A percentile compares a stretch with the other conserved stretches of the same genome.
These are phyloP conservation scores for Kluyveromyces nonfermentans DNA, from an alignment of 805 yeast genomes.

Conservation along the genomic window DNA sequence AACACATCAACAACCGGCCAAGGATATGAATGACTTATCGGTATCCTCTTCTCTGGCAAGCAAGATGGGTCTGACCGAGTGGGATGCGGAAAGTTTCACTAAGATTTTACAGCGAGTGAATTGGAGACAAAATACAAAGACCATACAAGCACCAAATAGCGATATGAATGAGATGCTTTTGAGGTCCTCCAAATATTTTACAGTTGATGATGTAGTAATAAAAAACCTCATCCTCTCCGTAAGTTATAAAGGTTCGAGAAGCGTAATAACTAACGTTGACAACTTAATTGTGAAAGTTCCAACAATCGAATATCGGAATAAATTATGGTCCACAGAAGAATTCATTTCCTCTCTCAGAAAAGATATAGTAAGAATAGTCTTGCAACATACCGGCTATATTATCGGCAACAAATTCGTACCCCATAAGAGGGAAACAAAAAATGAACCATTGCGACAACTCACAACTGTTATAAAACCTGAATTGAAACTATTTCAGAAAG, in stretches of 20 bases:
- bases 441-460: slow-evolving; percentile 23
- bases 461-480: slow-evolving; percentile 19
- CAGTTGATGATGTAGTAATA: slow-evolving; percentile 48
- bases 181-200: slow-evolving; percentile 60
- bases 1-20: not conserved
- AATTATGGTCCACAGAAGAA: slow-evolving; percentile 52
- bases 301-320: slow-evolving; percentile 34
- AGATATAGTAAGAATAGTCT: slow-evolving; percentile 46
- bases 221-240: slow-evolving; percentile 42
- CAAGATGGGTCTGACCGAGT: not conserved
- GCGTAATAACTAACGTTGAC: slow-evolving; percentile 49
- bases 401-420: slow-evolving; percentile 50
- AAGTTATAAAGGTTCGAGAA: slow-evolving; percentile 60
- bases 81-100: slow-evolving; percentile 2
- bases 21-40: not conserved
- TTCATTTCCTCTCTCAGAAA: slow-evolving; percentile 41
- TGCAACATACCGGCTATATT: slow-evolving; percentile 51
- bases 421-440: slow-evolving; percentile 31
- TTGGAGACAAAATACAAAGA: not conserved
- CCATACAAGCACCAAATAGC: slow-evolving; percentile 6
- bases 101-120: not conserved
- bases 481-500: not conserved
- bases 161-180: slow-evolving; percentile 54
- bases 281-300: slow-evolving; percentile 46
- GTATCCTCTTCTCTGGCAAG: slow-evolving; percentile 1